These are phyloP conservation scores for Exophiala oligosperma DNA, from an alignment of 2,329 filamentous ascomycete genomes.

Conservation along the genomic window DNA sequence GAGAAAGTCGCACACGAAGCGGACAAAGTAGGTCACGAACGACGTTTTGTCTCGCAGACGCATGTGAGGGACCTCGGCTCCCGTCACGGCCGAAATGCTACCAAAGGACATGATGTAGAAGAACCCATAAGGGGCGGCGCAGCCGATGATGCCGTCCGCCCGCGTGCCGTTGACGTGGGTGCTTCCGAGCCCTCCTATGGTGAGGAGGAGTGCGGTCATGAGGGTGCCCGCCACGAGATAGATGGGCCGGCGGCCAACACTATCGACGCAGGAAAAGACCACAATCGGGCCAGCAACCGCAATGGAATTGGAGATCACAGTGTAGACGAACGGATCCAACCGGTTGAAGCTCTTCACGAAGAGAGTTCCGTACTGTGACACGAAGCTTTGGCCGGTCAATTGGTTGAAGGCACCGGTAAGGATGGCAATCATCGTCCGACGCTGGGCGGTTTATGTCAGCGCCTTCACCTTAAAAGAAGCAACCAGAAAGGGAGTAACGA, in stretches of 20 bases:
- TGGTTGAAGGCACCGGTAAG: constrained; percentile 20
- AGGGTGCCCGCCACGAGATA: constrained; percentile 13
- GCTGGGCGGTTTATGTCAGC: too few relatives aligned
- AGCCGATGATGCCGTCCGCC: not conserved
- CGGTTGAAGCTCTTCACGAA: constrained; percentile 24
- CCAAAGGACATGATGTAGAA: constrained; percentile 1
- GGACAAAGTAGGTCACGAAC: constrained; percentile 8
- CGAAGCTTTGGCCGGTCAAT: constrained; percentile 24
- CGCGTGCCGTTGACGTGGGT: not conserved
- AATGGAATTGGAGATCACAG: constrained; percentile 7
- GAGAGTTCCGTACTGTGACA: constrained; percentile 24
- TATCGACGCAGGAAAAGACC: constrained; percentile 13
- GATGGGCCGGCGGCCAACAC: constrained; percentile 10
- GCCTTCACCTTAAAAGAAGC: too few relatives aligned
- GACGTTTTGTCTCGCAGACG: constrained; percentile 12
- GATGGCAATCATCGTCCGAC: constrained; percentile 4
- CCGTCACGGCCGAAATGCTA: constrained; percentile 2
- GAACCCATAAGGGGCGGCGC: not conserved
- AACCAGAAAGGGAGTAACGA: too few relatives aligned
- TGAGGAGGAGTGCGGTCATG: constrained; percentile 12
- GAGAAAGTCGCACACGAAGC: constrained; percentile 11
- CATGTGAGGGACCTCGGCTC: constrained; percentile 10
- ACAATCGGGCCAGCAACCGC: not conserved
- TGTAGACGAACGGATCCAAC: constrained; percentile 20
- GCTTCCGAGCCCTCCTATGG: constrained; percentile 11